These are phyloP conservation scores for Vinca minor DNA, from an alignment of 257 asterid species.

Conservation along the genomic window DNA sequence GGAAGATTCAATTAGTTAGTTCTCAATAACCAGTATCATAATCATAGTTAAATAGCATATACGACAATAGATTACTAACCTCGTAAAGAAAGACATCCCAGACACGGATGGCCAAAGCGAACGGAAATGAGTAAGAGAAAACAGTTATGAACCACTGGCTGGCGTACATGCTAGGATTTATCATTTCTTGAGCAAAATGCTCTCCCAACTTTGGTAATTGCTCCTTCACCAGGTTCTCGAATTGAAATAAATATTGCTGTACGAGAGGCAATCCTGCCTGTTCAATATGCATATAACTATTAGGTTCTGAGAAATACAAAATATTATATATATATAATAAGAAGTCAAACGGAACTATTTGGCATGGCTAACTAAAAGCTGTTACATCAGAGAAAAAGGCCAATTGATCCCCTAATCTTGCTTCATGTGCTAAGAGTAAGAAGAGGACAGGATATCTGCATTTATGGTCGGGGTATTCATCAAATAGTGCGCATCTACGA, in stretches of 20 bases:
- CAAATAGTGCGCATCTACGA: background rate
- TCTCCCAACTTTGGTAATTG: slow-evolving; percentile 79
- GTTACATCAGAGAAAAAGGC: background rate
- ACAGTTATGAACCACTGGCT: slow-evolving; percentile 99
- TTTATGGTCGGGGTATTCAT: background rate
- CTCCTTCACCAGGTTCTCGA: slow-evolving; percentile 60
- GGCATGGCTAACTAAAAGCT: background rate
- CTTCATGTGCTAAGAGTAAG: background rate
- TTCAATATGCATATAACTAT: slow-evolving; percentile 19
- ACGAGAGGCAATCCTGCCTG: slow-evolving; percentile 99
- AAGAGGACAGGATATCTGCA: background rate
- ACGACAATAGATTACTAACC: slow-evolving; percentile 40
- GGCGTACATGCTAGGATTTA: slow-evolving; percentile 98
- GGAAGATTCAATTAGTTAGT: slow-evolving; percentile 16
- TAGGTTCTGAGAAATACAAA: background rate
- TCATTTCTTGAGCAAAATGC: slow-evolving; percentile 82
- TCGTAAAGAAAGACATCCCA: slow-evolving; percentile 97
- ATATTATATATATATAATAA: background rate
- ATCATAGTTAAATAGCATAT: slow-evolving; percentile 6
- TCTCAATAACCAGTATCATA: slow-evolving; percentile 8
- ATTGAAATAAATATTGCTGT: slow-evolving; percentile 87
- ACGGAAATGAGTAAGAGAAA: slow-evolving; percentile 90
- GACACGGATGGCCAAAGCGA: slow-evolving; percentile 90
- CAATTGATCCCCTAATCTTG: background rate
- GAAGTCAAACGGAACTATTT: background rate